Conservation (phyloP, 176 grass and related monocot genomes). For the Poa pratensis region DNA sequence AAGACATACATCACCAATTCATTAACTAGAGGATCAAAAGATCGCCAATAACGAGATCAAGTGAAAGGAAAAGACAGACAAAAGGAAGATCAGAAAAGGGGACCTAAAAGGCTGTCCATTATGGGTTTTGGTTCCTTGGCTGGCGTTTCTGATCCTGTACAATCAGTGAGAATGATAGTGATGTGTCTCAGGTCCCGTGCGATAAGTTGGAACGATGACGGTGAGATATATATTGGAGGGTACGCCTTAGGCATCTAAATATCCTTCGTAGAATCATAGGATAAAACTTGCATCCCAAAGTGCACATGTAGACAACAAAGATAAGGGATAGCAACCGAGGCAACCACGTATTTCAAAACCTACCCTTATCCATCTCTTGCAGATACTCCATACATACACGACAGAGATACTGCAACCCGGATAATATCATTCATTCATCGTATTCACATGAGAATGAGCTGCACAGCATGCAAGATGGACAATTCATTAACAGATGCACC, state of each 20-base stretch:
- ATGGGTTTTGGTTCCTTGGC: neutral
- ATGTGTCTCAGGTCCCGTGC: neutral
- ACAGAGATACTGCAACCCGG: neutral
- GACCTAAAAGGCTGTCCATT: neutral
- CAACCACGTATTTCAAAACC: neutral
- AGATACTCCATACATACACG: neutral
- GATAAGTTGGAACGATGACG: constrained; percentile 19
- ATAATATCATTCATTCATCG: constrained; percentile 18
- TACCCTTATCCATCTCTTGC: neutral
- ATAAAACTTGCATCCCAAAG: neutral
- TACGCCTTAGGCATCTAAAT: constrained; percentile 13
- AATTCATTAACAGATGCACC: constrained; percentile 23
- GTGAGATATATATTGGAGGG: neutral
- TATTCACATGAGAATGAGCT: constrained; percentile 31
- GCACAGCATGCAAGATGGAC: constrained; percentile 14
- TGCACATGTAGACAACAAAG: neutral
- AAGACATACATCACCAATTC: neutral
- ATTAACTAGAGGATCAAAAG: neutral
- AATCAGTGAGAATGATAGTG: constrained; percentile 26
- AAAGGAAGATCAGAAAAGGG: no score
- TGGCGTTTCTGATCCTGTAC: neutral
- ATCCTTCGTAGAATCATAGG: neutral
- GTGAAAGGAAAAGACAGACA: neutral
- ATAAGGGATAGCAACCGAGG: neutral
- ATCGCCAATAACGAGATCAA: neutral